Evolutionary conservation across 306 rosid species (phyloP).

Genomic region (Quercus wislizeni): DNA sequence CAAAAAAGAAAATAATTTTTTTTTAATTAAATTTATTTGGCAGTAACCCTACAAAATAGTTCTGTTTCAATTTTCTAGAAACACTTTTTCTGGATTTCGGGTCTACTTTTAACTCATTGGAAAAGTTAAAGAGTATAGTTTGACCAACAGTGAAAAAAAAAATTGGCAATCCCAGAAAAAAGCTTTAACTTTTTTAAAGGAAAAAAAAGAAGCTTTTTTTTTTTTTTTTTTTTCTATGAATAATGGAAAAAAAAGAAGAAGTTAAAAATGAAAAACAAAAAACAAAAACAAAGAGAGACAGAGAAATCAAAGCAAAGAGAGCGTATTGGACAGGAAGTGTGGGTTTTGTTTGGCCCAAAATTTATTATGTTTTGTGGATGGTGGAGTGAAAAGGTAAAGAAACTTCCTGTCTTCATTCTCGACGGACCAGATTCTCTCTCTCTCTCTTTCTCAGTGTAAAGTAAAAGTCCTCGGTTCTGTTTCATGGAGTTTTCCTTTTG

Average conservation of each 20-base stretch:
- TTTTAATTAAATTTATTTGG: no score
- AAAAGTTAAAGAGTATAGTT: no score
- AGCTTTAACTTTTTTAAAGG: not conserved
- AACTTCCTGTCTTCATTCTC: conserved; percentile 28
- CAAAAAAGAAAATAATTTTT: no score
- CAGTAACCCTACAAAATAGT: no score
- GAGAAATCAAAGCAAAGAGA: not conserved
- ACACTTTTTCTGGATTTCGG: no score
- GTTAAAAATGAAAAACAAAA: not conserved
- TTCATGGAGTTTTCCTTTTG: conserved; percentile 24
- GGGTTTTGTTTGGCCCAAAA: not conserved
- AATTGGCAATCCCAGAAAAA: not conserved
- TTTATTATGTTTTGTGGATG: not conserved
- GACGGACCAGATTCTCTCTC: conserved; percentile 22
- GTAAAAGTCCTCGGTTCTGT: conserved; percentile 33
- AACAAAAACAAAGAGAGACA: not conserved
- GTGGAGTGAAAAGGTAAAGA: not conserved
- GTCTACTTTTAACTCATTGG: no score
- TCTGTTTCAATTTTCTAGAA: no score
- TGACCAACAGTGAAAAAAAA: not conserved
- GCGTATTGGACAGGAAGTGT: not conserved
- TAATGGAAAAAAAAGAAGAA: not conserved
- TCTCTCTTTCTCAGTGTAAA: conserved; percentile 15
- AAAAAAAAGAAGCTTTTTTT: not conserved
- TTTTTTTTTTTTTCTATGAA: not conserved